Percentiles rank a stretch among this genome's conserved stretches.
These are phyloP conservation scores for Pezizomycotina sp. DNA, from an alignment of 2,329 filamentous ascomycete species.

Conservation along the genomic window DNA sequence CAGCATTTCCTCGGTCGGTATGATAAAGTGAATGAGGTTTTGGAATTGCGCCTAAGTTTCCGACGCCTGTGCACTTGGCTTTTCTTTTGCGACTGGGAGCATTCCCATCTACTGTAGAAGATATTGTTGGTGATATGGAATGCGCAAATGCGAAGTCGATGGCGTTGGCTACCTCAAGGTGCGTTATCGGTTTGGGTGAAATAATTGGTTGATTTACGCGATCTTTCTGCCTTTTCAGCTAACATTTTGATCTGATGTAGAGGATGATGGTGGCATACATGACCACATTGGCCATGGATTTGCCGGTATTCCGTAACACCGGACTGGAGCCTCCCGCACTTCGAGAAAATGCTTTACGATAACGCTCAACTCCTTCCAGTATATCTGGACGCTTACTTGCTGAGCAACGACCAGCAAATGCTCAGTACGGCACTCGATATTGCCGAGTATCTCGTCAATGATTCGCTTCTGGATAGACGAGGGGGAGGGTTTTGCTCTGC, in stretches of 20 bases:
- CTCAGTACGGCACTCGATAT: conserved; percentile 65
- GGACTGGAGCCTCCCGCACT: conserved; percentile 89
- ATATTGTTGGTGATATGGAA: conserved; percentile 75
- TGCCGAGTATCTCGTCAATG: conserved; percentile 59
- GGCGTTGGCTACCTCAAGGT: conserved; percentile 56
- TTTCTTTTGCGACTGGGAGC: conserved; percentile 62
- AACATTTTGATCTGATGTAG: background rate
- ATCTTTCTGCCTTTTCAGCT: too few relatives aligned
- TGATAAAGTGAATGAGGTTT: conserved; percentile 66
- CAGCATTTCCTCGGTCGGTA: conserved; percentile 65
- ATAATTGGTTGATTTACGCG: conserved; percentile 4
- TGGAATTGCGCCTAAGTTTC: conserved; percentile 64
- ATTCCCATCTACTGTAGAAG: conserved; percentile 55
- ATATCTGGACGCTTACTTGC: conserved; percentile 72
- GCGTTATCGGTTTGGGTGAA: conserved; percentile 3
- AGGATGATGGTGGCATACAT: conserved; percentile 42
- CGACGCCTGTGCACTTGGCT: conserved; percentile 67
- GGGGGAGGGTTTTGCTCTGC: conserved; percentile 70
- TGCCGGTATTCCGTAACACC: conserved; percentile 72
- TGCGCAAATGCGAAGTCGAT: conserved; percentile 58
- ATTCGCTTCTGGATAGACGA: conserved; percentile 36
- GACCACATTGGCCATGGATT: conserved; percentile 67
- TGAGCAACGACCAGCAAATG: conserved; percentile 52
- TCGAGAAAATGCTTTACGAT: conserved; percentile 93
- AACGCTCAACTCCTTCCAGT: conserved; percentile 71